Evolutionary conservation across 73 alveolate genomes (phyloP), one percentile per base, ranked within the genome.

Genomic region (Loxodes magnus): DNA sequence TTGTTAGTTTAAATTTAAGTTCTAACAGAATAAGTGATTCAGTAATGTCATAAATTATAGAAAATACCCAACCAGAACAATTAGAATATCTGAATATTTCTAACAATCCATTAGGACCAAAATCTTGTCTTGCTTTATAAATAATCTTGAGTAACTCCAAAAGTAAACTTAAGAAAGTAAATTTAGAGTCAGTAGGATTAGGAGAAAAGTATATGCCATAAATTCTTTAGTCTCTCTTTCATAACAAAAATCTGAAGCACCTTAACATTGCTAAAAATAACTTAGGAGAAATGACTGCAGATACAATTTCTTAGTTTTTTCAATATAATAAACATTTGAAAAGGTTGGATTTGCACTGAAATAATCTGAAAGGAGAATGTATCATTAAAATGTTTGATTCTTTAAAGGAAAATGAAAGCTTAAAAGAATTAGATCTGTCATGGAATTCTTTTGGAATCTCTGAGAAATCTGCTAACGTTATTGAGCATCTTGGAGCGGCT

Each of bases 181-280:
- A 46, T 12, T 24, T 46, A 10, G 59, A 46, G 27, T 25, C 15
- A 37, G 17, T 19, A 10, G 22, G 43, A 10, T 25, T 46, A 10
- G 7, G 50, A n/a, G 59, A 46, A 1, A n/a, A 20, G 17, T 16
- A 16, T 1, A 9, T 46, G 5, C 17, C 46, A n/a, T 37, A 46
- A 1, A 37, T 46, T 9, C 17, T 12, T 1, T 15, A 25, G 46
- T 10, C 17, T n/a, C 39, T 46, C 7, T 12, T 41, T 0, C 43
- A 46, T 24, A 46, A 46, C 17, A 46, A 46, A 46, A 46, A n/a
- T 9, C 59, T 46, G n/a, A 5, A 9, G n/a, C 9, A 23, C 15
- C 59, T 46, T 12, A 46, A 46, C 39, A 14, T 46, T n/a, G 50
- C 59, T 5, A 46, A 19, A 46, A 46, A 46, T 41, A 46, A 24